Evolutionary conservation across 225 moss, liverwort and hornwort genomes (phyloP).

Genomic region (Takakia lepidozioides): DNA sequence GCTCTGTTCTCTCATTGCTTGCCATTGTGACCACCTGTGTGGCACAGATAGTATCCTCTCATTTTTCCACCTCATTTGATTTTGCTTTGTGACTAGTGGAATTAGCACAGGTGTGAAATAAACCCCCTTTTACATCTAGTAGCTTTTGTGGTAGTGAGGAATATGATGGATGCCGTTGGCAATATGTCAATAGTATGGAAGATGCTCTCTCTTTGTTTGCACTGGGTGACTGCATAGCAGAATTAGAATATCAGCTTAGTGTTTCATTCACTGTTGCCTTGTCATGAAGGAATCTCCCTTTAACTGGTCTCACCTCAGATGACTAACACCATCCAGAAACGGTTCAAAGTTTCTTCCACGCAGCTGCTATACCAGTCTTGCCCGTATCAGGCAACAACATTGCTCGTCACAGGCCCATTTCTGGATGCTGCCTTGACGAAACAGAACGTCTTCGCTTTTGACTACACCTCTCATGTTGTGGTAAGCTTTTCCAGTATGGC

Average conservation of each 20-base stretch:
- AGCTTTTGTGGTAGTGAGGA: too few species aligned
- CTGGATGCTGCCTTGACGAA: slow-evolving; percentile 47
- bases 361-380: slow-evolving; percentile 56
- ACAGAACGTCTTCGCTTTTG: slow-evolving; percentile 45
- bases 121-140: too few species aligned
- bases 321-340: slow-evolving; percentile 58
- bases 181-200: too few species aligned
- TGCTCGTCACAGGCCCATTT: slow-evolving; percentile 43
- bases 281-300: slow-evolving; percentile 15
- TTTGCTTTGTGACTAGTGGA: not conserved
- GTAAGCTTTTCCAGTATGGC: slow-evolving; percentile 16
- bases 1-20: slow-evolving; percentile 39
- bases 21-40: slow-evolving; percentile 56
- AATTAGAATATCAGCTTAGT: too few species aligned
- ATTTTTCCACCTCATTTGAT: not conserved
- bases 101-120: too few species aligned
- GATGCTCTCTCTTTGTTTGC: too few species aligned
- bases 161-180: too few species aligned
- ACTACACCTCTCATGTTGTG: slow-evolving; percentile 30
- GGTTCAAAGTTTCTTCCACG: slow-evolving; percentile 53
- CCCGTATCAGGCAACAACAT: slow-evolving; percentile 45
- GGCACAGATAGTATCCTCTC: slow-evolving; percentile 51
- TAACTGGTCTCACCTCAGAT: slow-evolving; percentile 24
- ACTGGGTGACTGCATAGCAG: too few species aligned
- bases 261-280: not conserved